A percentile compares a stretch with the other conserved stretches of the same genome.
Evolutionary conservation across 345 rosid genomes (phyloP).

Genomic region (Brassica incana): DNA sequence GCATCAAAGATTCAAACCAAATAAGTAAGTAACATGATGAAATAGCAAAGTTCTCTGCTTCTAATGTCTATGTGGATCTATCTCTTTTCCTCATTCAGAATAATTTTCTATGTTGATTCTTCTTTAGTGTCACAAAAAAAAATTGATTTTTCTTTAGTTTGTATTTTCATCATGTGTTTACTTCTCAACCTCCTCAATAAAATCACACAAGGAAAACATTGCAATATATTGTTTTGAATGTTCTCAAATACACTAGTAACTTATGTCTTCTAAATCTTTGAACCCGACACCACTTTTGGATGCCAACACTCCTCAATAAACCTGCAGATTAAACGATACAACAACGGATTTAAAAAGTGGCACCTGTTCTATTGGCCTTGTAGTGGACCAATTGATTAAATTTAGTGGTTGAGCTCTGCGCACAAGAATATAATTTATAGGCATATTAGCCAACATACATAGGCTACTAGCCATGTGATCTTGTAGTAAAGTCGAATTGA

Average conservation of each 20-base stretch:
- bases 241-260: background rate
- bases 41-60: background rate
- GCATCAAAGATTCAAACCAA: constrained; percentile 32
- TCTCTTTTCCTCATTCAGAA: background rate
- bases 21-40: background rate
- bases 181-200: background rate
- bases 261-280: background rate
- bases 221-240: background rate
- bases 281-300: background rate
- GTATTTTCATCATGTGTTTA: constrained; percentile 2
- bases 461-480: constrained; percentile 16
- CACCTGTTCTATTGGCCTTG: background rate
- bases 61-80: background rate
- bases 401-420: constrained; percentile 5
- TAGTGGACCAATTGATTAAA: background rate
- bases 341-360: background rate
- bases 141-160: constrained; percentile 8
- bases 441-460: background rate
- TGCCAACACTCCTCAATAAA: constrained; percentile 86
- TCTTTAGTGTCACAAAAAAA: background rate
- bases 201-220: background rate
- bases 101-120: constrained; percentile 2
- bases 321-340: constrained; percentile 40
- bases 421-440: background rate
- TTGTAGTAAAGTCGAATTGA: background rate